These are phyloP conservation scores for Cyberlindnera xylosilytica DNA, from an alignment of 805 yeast species.

Conservation along the genomic window DNA sequence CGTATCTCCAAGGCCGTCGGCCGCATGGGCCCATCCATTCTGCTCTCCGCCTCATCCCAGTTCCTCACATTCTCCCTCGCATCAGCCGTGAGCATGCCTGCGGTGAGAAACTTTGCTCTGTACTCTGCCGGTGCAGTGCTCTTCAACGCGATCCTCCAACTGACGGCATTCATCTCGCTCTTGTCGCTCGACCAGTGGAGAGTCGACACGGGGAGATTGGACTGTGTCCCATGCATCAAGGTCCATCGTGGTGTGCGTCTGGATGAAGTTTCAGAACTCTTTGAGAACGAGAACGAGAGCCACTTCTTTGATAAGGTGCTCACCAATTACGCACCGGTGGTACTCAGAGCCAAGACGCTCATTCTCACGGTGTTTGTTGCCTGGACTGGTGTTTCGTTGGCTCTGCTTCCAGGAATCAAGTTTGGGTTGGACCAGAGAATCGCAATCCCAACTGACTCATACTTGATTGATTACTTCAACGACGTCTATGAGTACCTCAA, in stretches of 20 bases:
- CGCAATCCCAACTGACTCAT: constrained; percentile 83
- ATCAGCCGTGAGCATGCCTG: constrained; percentile 87
- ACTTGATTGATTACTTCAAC: constrained; percentile 74
- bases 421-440: constrained; percentile 87
- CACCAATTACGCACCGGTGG: constrained; percentile 47
- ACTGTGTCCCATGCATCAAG: constrained; percentile 56
- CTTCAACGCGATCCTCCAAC: constrained; percentile 71
- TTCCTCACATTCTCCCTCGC: constrained; percentile 78
- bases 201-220: constrained; percentile 55
- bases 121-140: constrained; percentile 86
- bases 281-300: constrained; percentile 28
- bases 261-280: constrained; percentile 26
- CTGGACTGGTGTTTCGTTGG: constrained; percentile 67
- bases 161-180: constrained; percentile 77
- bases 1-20: constrained; percentile 65
- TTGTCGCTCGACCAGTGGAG: constrained; percentile 65
- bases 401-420: constrained; percentile 63
- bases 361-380: constrained; percentile 53
- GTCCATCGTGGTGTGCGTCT: constrained; percentile 14
- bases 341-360: constrained; percentile 46
- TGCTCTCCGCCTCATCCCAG: constrained; percentile 75
- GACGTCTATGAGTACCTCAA: constrained; percentile 70
- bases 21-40: constrained; percentile 82
- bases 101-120: constrained; percentile 88
- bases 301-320: constrained; percentile 40